Percentiles rank a stretch among this genome's conserved stretches.
Conservation (phyloP, 2,329 filamentous ascomycete species). For the Cercospora sp. region DNA sequence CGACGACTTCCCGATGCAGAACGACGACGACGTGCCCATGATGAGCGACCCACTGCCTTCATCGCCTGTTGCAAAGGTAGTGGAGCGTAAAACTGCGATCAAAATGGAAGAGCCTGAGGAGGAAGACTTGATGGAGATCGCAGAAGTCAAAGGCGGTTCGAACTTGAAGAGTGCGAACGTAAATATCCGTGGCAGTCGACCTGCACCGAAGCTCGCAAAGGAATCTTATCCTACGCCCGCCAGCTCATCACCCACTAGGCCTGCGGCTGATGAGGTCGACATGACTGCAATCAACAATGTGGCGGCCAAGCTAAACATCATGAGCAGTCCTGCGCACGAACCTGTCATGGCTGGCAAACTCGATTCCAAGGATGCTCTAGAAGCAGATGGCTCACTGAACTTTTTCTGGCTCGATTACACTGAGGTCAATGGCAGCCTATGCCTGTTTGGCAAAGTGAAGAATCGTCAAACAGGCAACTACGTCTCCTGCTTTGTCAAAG, state of each 20-base stretch:
- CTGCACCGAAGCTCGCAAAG: constrained; percentile 71
- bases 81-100: constrained; percentile 57
- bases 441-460: constrained; percentile 92
- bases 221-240: constrained; percentile 67
- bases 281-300: constrained; percentile 90
- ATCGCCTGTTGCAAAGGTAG: constrained; percentile 62
- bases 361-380: constrained; percentile 79
- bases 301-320: constrained; percentile 80
- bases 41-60: constrained; percentile 78
- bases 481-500: constrained; percentile 91
- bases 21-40: constrained; percentile 75
- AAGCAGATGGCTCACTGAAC: constrained; percentile 84
- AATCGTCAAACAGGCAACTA: constrained; percentile 79
- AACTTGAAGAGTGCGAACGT: constrained; percentile 69
- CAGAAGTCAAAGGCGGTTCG: constrained; percentile 67
- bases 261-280: constrained; percentile 57
- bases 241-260: constrained; percentile 73
- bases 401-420: constrained; percentile 98
- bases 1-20: constrained; percentile 53
- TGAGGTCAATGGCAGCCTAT: constrained; percentile 86
- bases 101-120: constrained; percentile 71
- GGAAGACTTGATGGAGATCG: constrained; percentile 81
- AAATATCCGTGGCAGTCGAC: constrained; percentile 80
- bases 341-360: constrained; percentile 73
- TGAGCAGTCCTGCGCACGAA: constrained; percentile 72